Evolutionary conservation across 2,329 filamentous ascomycete genomes (phyloP).

Genomic region (Fusarium penzigii): DNA sequence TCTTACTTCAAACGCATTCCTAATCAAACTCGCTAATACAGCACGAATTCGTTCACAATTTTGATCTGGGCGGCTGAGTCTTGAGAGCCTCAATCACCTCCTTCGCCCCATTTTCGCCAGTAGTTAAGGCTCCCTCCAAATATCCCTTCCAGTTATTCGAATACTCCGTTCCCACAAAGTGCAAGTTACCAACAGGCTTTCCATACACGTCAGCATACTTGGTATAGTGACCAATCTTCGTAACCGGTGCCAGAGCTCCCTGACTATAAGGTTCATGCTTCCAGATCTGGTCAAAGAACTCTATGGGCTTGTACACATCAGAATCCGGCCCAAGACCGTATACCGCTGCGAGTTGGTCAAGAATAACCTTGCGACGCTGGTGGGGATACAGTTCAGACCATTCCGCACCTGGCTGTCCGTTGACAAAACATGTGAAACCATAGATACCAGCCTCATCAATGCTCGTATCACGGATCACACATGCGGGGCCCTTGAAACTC

Average conservation of each 20-base stretch:
- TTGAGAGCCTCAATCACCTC: constrained; percentile 38
- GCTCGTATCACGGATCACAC: constrained; percentile 43
- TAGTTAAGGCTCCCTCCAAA: constrained; percentile 51
- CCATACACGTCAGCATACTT: constrained; percentile 31
- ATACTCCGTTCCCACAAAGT: constrained; percentile 53
- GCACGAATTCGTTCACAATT: constrained; percentile 3
- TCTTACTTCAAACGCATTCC: not conserved
- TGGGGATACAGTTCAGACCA: constrained; percentile 35
- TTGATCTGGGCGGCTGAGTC: not conserved
- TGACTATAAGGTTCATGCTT: constrained; percentile 35
- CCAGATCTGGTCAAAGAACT: constrained; percentile 37
- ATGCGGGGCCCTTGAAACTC: constrained; percentile 41
- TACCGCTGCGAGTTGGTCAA: constrained; percentile 36
- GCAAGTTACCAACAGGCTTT: constrained; percentile 40
- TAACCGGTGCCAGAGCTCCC: constrained; percentile 37
- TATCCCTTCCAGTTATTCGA: constrained; percentile 52
- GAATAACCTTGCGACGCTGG: constrained; percentile 32
- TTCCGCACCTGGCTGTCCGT: constrained; percentile 36
- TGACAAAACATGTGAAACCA: constrained; percentile 44
- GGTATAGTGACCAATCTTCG: constrained; percentile 32
- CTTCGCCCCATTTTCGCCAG: constrained; percentile 43
- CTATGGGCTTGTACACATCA: constrained; percentile 25
- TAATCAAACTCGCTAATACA: not conserved
- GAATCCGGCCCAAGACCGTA: constrained; percentile 25
- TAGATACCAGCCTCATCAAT: constrained; percentile 32